Evolutionary conservation across 192 early-diverging fungal species (phyloP).

Genomic region (Backusella luteola): DNA sequence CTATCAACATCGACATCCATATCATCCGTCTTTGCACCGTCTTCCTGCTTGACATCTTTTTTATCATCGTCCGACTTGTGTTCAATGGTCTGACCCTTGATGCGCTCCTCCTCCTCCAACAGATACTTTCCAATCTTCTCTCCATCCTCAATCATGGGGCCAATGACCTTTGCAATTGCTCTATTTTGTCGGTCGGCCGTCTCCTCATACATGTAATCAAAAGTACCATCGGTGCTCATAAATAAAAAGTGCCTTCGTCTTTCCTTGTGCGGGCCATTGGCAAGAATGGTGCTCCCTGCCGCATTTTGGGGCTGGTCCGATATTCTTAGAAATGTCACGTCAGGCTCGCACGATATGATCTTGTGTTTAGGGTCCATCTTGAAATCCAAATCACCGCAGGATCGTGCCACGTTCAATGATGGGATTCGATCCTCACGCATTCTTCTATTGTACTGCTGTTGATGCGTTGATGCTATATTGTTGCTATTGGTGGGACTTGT

Average conservation of each 20-base stretch:
- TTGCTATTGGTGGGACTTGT: background rate
- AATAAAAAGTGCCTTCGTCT: constrained; percentile 47
- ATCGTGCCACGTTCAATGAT: constrained; percentile 56
- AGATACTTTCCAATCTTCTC: constrained; percentile 37
- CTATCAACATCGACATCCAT: background rate
- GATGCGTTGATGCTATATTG: background rate
- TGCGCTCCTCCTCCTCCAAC: constrained; percentile 17
- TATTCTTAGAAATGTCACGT: constrained; percentile 52
- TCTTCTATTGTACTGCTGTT: background rate
- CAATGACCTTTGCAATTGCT: constrained; percentile 47
- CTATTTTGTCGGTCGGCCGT: constrained; percentile 49
- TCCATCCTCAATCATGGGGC: constrained; percentile 50
- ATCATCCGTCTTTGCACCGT: constrained; percentile 26
- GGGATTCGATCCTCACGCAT: constrained; percentile 33
- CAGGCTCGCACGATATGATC: constrained; percentile 53
- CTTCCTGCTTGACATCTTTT: background rate
- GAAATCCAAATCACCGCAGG: constrained; percentile 57
- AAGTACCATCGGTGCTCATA: constrained; percentile 59
- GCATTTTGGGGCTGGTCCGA: constrained; percentile 12
- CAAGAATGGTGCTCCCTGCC: background rate
- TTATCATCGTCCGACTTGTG: constrained; percentile 2
- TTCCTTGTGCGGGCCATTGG: constrained; percentile 7
- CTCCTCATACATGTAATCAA: constrained; percentile 55
- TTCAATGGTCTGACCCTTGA: constrained; percentile 14
- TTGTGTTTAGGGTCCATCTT: constrained; percentile 50